Evolutionary conservation across 2,329 filamentous ascomycete genomes (phyloP), one percentile per base, ranked within the genome.

Genomic region (Xylaria sp.): DNA sequence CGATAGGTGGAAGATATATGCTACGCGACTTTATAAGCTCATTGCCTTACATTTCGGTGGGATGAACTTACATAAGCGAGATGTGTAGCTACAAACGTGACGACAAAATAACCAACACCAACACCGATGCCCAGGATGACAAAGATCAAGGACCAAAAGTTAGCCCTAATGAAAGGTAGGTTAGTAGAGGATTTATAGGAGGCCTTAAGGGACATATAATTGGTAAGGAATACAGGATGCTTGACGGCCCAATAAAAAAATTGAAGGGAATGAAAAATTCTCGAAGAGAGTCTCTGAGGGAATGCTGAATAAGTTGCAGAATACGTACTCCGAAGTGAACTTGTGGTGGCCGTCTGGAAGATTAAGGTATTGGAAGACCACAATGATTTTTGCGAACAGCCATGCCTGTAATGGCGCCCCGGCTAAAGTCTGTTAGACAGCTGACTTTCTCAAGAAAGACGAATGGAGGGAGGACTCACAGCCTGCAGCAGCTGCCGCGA

Each of bases 121-220:
- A 85, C 78, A 9, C 79, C 84, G 4, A 85, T 80, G 1, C 89
- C 89, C 32, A 90, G 79, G 0, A 88, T 78, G 21, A 88, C 82
- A 81, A 89, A 92, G 87, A 92, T 91, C 67, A 89, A 82, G 0
- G 88, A 85, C 87, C 88, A 92, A 76, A 90, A 91, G 59, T 86
- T 82, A 36, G 83, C 84, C 42, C 69, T 71, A 56, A 12, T 1
- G 56, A 4, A 19, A 45, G 2, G 34, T 11, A 9, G 17, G 27
- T 69, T 57, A 71, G 64, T 32, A 59, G 50, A 53, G 11, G 4
- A 6, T 45, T 8, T 1, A 42, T 47, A 17, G 3, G 9, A 24
- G 30, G 8, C 14, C 12, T 14, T 5, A 27, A 1, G 9, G 4
- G 30, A 14, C 9, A 42, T 12, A 11, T 9, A 21, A 9, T 17